Conservation (phyloP, 2,329 filamentous ascomycete species). For the Trichoderma arundinaceum region DNA sequence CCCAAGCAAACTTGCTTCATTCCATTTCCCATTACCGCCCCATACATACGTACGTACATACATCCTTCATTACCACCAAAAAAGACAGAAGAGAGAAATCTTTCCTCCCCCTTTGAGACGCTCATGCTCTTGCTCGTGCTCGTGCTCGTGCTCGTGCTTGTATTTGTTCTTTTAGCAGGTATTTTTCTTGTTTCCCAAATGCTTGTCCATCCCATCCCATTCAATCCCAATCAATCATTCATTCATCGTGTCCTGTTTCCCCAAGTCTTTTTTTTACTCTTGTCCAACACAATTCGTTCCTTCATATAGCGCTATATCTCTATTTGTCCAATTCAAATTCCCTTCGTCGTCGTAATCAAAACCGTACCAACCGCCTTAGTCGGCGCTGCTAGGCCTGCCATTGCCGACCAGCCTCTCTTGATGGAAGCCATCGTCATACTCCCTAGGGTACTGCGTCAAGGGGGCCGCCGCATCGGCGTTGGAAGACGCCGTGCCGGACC, state of each 20-base stretch:
- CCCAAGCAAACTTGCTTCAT: no score
- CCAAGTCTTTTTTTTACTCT: background rate
- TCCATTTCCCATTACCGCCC: no score
- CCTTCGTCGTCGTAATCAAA: background rate
- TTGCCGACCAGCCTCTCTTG: conserved; percentile 27
- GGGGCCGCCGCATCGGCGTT: conserved; percentile 13
- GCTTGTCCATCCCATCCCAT: background rate
- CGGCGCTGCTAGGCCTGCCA: conserved; percentile 5
- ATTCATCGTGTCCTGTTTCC: conserved; percentile 6
- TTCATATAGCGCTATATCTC: background rate
- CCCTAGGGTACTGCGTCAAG: conserved; percentile 21
- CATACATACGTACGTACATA: no score
- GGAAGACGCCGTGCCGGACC: conserved; percentile 36
- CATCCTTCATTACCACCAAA: no score
- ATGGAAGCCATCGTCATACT: conserved; percentile 29
- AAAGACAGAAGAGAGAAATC: no score
- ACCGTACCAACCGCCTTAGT: background rate
- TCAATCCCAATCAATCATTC: no score
- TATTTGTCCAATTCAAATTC: conserved; percentile 7
- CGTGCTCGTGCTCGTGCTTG: background rate
- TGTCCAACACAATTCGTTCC: no score
- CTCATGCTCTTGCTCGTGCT: no score
- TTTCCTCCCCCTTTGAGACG: no score
- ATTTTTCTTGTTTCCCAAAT: background rate
- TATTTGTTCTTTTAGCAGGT: background rate